These are phyloP conservation scores for Mycena haematopus DNA, from an alignment of 768 basidiomycete species.

Conservation along the genomic window DNA sequence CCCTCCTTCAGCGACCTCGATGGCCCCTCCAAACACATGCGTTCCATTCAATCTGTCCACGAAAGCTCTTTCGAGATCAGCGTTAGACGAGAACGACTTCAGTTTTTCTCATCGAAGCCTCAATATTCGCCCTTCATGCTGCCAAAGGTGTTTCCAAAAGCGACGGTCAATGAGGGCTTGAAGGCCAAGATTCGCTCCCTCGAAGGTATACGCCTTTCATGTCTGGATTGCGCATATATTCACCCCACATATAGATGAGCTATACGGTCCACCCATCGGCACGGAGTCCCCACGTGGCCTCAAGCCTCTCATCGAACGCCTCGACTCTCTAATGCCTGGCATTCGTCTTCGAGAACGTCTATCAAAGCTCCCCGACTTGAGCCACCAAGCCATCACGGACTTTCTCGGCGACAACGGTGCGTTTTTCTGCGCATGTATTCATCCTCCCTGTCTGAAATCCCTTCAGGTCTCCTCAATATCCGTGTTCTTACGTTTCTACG, in stretches of 20 bases:
- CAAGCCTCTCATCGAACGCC: slow-evolving; percentile 40
- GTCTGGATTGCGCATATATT: slow-evolving; percentile 19
- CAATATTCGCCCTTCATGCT: slow-evolving; percentile 21
- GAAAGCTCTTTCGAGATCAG: slow-evolving; percentile 54
- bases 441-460: neutral
- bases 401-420: slow-evolving; percentile 47
- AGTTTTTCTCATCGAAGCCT: slow-evolving; percentile 21
- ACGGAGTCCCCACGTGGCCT: slow-evolving; percentile 49
- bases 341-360: slow-evolving; percentile 54
- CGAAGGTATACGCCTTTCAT: slow-evolving; percentile 37
- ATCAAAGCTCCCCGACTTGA: slow-evolving; percentile 33
- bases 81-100: slow-evolving; percentile 44
- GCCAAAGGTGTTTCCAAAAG: slow-evolving; percentile 17
- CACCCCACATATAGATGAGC: slow-evolving; percentile 39
- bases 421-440: neutral
- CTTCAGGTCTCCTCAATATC: slow-evolving; percentile 54
- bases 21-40: slow-evolving; percentile 50
- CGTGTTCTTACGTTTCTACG: slow-evolving; percentile 53
- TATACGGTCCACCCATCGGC: slow-evolving; percentile 49
- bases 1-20: slow-evolving; percentile 48
- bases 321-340: slow-evolving; percentile 54
- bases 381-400: slow-evolving; percentile 51
- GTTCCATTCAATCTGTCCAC: slow-evolving; percentile 49
- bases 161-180: slow-evolving; percentile 20
- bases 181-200: slow-evolving; percentile 36